Percentiles rank a stretch among this genome's conserved stretches.
Conservation (phyloP, 2,329 filamentous ascomycete genomes). For the Karstenula rhodostoma region DNA sequence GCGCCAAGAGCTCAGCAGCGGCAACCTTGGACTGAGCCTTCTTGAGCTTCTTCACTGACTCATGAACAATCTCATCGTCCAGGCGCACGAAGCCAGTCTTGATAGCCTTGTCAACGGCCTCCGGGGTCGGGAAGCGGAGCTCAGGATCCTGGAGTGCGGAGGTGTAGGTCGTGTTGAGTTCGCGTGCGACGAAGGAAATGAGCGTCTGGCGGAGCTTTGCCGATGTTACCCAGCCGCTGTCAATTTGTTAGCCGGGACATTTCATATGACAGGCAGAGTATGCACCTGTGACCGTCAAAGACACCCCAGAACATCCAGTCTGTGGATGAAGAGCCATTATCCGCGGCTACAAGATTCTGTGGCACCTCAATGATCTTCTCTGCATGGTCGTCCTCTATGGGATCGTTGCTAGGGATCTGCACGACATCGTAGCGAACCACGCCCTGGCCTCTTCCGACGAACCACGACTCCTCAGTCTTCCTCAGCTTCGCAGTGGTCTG, state of each 20-base stretch:
- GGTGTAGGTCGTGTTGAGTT: constrained; percentile 92
- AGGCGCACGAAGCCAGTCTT: constrained; percentile 89
- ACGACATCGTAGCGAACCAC: constrained; percentile 95
- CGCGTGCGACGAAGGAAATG: constrained; percentile 90
- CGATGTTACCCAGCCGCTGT: constrained; percentile 95
- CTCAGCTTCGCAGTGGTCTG: constrained; percentile 91
- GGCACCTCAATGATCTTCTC: constrained; percentile 97
- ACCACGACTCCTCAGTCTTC: constrained; percentile 88
- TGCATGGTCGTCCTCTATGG: constrained; percentile 97
- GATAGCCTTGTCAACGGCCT: constrained; percentile 88
- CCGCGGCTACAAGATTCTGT: constrained; percentile 62
- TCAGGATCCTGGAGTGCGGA: constrained; percentile 67
- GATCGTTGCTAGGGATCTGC: constrained; percentile 94
- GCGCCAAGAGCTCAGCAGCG: constrained; percentile 89
- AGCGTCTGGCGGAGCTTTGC: constrained; percentile 92
- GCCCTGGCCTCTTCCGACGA: constrained; percentile 86
- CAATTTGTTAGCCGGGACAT: constrained; percentile 15
- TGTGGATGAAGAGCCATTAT: constrained; percentile 65
- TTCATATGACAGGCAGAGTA: neutral
- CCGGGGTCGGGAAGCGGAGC: constrained; percentile 72
- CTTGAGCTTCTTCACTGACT: constrained; percentile 89
- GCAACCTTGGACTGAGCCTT: constrained; percentile 89
- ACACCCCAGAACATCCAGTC: constrained; percentile 99
- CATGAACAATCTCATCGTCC: constrained; percentile 93
- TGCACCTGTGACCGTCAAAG: constrained; percentile 94